A percentile compares a stretch with the other conserved stretches of the same genome.
These are phyloP conservation scores for Quercus engelmannii DNA, from an alignment of 306 rosid species.

Conservation along the genomic window DNA sequence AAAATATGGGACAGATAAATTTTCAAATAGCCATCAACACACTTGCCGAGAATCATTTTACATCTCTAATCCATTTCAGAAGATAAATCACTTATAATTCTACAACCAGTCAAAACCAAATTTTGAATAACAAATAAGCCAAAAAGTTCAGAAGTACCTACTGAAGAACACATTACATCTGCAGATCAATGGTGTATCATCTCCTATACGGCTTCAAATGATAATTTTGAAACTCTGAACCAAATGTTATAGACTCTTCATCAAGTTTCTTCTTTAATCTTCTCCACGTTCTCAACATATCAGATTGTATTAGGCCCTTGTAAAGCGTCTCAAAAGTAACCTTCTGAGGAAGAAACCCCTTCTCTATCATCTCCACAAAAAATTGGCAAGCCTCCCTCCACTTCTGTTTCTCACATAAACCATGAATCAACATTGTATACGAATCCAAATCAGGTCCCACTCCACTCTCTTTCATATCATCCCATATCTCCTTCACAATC, in stretches of 20 bases:
- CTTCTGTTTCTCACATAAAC: slow-evolving; percentile 57
- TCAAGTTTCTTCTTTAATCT: slow-evolving; percentile 88
- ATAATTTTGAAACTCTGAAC: slow-evolving; percentile 72
- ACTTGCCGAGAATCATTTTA: neutral
- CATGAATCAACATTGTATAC: slow-evolving; percentile 66
- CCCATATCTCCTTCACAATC: slow-evolving; percentile 61
- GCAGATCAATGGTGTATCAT: slow-evolving; percentile 25
- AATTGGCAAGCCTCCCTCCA: slow-evolving; percentile 85
- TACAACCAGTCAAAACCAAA: neutral
- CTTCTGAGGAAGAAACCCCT: slow-evolving; percentile 85
- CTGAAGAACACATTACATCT: neutral
- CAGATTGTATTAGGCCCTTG: slow-evolving; percentile 75
- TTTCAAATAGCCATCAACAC: neutral
- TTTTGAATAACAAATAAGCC: neutral
- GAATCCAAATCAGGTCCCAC: slow-evolving; percentile 81
- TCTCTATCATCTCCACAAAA: slow-evolving; percentile 93
- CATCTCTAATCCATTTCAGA: neutral
- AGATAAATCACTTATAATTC: neutral
- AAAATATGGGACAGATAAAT: neutral
- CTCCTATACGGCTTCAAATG: slow-evolving; percentile 78
- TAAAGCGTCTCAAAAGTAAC: slow-evolving; percentile 85
- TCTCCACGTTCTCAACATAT: slow-evolving; percentile 92
- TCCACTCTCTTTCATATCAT: slow-evolving; percentile 66
- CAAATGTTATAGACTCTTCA: slow-evolving; percentile 79
- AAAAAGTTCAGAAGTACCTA: neutral